phyloP scores from a whole-genome alignment of 768 basidiomycete genomes.

The Leccinum barrowsii region DNA sequence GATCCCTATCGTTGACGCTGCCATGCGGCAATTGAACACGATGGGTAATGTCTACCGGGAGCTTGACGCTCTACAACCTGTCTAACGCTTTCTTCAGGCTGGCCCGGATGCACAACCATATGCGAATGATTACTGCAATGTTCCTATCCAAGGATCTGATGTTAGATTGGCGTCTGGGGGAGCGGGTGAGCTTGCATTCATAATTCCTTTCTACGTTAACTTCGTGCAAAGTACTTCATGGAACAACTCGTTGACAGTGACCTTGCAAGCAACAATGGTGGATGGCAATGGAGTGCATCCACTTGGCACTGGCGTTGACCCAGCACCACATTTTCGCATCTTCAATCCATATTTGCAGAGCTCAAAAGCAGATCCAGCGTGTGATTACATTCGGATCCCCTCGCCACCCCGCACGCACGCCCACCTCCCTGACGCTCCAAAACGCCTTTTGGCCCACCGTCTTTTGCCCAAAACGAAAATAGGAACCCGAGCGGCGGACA shows the following conservation, averaged over 20 bases:
- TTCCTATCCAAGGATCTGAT: constrained; percentile 79
- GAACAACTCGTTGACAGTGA: constrained; percentile 86
- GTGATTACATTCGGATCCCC: constrained; percentile 72
- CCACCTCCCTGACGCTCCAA: too few relatives aligned
- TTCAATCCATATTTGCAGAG: constrained; percentile 85
- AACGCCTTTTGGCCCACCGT: too few relatives aligned
- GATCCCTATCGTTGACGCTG: constrained; percentile 85
- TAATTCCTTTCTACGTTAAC: neutral
- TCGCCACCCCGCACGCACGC: too few relatives aligned
- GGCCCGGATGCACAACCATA: constrained; percentile 73
- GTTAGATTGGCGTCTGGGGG: constrained; percentile 89
- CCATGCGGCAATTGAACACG: constrained; percentile 68
- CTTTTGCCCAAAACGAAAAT: too few relatives aligned
- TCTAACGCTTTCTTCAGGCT: constrained; percentile 34
- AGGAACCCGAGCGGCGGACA: too few relatives aligned
- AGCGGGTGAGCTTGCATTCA: constrained; percentile 45
- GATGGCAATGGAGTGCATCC: constrained; percentile 84
- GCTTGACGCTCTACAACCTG: neutral
- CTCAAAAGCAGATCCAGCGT: constrained; percentile 79
- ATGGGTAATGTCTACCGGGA: constrained; percentile 40
- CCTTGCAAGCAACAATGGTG: constrained; percentile 85
- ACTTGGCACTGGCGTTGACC: constrained; percentile 69
- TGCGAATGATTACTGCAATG: constrained; percentile 80
- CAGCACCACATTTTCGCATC: constrained; percentile 88
- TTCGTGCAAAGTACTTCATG: constrained; percentile 71